Base-by-base conservation (phyloP, 2,329 filamentous ascomycete species). In the Cryphonectria radicalis region DNA sequence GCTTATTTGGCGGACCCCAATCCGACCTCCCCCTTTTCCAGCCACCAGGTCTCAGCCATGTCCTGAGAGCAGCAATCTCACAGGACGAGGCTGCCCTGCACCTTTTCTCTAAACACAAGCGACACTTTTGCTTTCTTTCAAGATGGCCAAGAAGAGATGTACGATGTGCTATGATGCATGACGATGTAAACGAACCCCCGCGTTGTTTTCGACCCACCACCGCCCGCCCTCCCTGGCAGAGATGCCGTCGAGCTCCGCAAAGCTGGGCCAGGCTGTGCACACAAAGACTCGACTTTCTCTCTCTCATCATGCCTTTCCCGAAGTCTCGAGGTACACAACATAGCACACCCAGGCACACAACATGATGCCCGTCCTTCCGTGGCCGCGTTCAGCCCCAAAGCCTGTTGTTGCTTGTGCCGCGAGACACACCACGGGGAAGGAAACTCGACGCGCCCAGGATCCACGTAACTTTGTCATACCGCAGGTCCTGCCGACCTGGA, bases 391-490 rank as follows among this genome's bases (percentile, higher is more conserved):
- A 50, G 53, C 13, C 53, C 53, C 55, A 59, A 14, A 35, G 25
- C 13, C 55, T 32, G 25, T 32, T 4, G 43, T 8, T 62, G 59
- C 59, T 62, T 13, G 8, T 62, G 32, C 35, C 4, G 59, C 32
- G 59, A 37, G 59, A 37, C 32, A 37, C 59, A 62, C 59, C 4
- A n/a, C 46, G 4, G 46, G 19, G 53, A 32, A 67, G 65, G 42
- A 37, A 60, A 35, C 25, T 57, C 17, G 62, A 62, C 66, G 57
- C 50, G 42, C 53, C 42, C 17, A 68, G 55, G 35, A 62, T 46
- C 25, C 57, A 68, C 71, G 62, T 67, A 66, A 35, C 66, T 59
- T 59, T 62, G 68, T 70, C 71, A 66, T 64, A 68, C 71, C 60
- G 25, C 37, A 62, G 53, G 53, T 43, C 53, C n/a, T 25, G 11